A percentile compares a stretch with the other conserved stretches of the same genome.
phyloP scores from a whole-genome alignment of 306 rosid species.

The Lathyrus tuberosus region DNA sequence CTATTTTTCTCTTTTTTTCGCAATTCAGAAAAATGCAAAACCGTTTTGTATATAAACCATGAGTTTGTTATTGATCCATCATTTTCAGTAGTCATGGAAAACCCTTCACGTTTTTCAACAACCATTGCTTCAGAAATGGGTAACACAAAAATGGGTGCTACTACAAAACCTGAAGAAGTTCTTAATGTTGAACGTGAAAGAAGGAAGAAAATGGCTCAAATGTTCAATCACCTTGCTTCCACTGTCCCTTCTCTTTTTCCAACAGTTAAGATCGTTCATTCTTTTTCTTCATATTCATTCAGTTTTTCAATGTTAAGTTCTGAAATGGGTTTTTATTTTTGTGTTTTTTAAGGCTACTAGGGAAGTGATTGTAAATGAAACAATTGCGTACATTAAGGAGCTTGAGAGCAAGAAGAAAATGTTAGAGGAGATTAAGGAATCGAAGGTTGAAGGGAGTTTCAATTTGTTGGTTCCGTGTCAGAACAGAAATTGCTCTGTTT shows the following conservation, averaged over 20 bases:
- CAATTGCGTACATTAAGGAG: slow-evolving; percentile 44
- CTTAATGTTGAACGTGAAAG: slow-evolving; percentile 40
- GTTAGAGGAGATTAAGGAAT: slow-evolving; percentile 50
- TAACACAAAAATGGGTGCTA: slow-evolving; percentile 21
- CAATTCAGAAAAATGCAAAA: background rate
- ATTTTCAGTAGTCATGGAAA: background rate
- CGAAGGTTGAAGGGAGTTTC: background rate
- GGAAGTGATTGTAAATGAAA: slow-evolving; percentile 41
- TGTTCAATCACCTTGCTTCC: slow-evolving; percentile 41
- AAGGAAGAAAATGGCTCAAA: slow-evolving; percentile 43
- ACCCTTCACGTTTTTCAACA: background rate
- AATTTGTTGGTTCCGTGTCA: slow-evolving; percentile 24
- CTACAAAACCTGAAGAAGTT: background rate
- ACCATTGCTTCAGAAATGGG: slow-evolving; percentile 16
- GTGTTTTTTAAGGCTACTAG: slow-evolving; percentile 35
- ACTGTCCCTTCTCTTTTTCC: slow-evolving; percentile 36
- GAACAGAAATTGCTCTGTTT: slow-evolving; percentile 28
- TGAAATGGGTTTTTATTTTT: background rate
- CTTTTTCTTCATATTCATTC: background rate
- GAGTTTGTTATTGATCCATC: background rate
- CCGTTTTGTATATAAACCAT: slow-evolving; percentile 25
- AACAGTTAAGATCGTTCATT: slow-evolving; percentile 28
- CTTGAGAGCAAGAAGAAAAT: slow-evolving; percentile 46
- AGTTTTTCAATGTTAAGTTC: background rate
- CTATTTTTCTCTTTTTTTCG: background rate